Base-by-base conservation (phyloP, 2,329 filamentous ascomycete species). In the Penicillium sp. region DNA sequence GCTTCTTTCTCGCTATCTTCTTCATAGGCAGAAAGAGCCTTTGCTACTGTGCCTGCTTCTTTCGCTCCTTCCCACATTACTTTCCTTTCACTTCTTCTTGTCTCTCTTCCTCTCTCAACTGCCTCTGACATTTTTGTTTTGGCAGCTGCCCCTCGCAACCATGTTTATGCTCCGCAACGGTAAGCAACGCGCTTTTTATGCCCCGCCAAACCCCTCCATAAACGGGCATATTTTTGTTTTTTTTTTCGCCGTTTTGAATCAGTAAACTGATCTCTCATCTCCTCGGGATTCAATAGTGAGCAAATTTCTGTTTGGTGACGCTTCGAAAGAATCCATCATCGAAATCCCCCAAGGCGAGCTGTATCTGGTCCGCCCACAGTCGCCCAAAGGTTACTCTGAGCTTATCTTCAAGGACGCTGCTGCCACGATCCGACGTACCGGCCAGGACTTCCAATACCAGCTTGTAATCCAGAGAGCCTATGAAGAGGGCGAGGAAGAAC, bases 391-490 rank as follows among this genome's bases (percentile, higher is more conserved):
- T 64, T 97, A 97, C 75, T 97, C 93, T 1, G 94, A 99, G 76
- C 91, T 97, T 72, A 96, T 99, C 76, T 99, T 97, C 83, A 96
- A 94, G 76, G 94, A 99, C 86, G 89, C 92, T 39, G 90, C 91
- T 46, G 91, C 93, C 52, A 91, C 89, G 62, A 95, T 99, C 70
- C 89, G 95, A 63, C 87, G 91, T 62, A 97, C 94, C 16, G 92
- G 90, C 21, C 92, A 96, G 73, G 92, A 97, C 53, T 97, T 90
- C 70, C 92, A 99, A 70, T 99, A 97, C 74, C 94, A 99, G 75
- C 90, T 99, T 13, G 93, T 97, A 40, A 85, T 97, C 41, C 94
- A 99, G 74, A 86, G 94, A 59, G 93, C 93, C 58, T 99, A 96
- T 81, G 94, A 99, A 72, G 94, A 99, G 77, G 94, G 94, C 55